Evolutionary conservation across 495 filamentous ascomycete genomes (phyloP), one percentile per base, ranked within the genome.

Genomic region (Aspergillus affinis): DNA sequence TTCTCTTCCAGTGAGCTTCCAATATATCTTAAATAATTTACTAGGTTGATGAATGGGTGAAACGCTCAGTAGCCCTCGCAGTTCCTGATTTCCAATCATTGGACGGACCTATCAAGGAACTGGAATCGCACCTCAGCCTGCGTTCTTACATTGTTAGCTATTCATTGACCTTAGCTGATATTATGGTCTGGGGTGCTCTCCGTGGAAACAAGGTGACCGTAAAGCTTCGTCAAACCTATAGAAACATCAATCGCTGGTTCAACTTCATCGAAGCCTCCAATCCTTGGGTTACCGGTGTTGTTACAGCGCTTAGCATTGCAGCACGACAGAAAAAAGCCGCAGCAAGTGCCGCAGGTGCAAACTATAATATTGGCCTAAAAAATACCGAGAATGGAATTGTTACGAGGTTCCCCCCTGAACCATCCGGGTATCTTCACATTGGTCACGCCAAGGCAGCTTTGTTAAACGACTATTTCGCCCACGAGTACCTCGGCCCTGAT

Each of bases 381-480:
- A 84, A 91, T 61, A 84, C 82, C 12, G 87, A 88, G 45, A 88
- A 91, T 72, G 91, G 91, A 8, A 90, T 95, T 30, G 88, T 95
- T 30, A 91, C 89, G 15, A 76, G 92, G 61, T 96, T 96, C 75
- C 84, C 91, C 18, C 91, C 91, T 1, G 91, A 96, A 84, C 91
- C 92, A 59, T 93, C 91, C 49, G 90, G 90, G n/a, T 93, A 92
- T 66, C 83, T 93, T 41, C 90, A 93, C 71, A 92, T 93, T 54
- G 90, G 90, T 47, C 90, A 93, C 68, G 88, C 88, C 48, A 93
- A 93, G 71, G 90, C 90, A 3, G 90, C 90, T 2, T 76, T 93
- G 47, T 81, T 93, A 29, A 91, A 89, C 70, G 89, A 92, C 69
- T 93, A 89, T 80, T 93, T 93, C 60, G 90, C 90, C n/a, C 87